A percentile compares a stretch with the other conserved stretches of the same genome.
phyloP scores from a whole-genome alignment of 2,329 filamentous ascomycete genomes.

The Leptoxyphium fumago region DNA sequence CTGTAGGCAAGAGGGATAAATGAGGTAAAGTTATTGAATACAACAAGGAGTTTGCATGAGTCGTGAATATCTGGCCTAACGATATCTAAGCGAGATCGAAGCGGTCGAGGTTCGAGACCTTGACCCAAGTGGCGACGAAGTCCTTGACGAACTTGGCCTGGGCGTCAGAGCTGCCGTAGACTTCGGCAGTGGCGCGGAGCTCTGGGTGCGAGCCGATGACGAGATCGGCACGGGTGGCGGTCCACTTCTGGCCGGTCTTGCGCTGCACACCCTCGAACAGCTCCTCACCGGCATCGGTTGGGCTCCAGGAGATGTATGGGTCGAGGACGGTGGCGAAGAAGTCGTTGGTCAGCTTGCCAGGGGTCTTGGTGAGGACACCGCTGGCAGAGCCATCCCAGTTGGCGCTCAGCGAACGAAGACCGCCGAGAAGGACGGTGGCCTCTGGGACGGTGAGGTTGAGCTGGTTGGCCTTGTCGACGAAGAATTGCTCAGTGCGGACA shows the following conservation, averaged over 20 bases:
- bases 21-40: no score
- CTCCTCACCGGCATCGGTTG: constrained; percentile 36
- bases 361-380: constrained; percentile 53
- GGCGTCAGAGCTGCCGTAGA: constrained; percentile 48
- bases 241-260: constrained; percentile 56
- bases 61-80: no score
- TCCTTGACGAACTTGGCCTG: constrained; percentile 53
- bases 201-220: constrained; percentile 63
- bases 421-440: constrained; percentile 55
- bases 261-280: constrained; percentile 50
- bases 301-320: constrained; percentile 49
- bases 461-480: constrained; percentile 57
- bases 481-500: constrained; percentile 51
- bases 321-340: constrained; percentile 73
- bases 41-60: no score
- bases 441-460: constrained; percentile 58
- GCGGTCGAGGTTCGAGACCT: constrained; percentile 61
- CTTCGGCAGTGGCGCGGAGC: constrained; percentile 54
- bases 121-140: constrained; percentile 57
- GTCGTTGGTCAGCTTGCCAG: constrained; percentile 60
- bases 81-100: constrained; percentile 37
- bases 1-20: no score
- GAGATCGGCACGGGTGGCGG: constrained; percentile 52
- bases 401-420: constrained; percentile 52
- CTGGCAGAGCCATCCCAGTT: constrained; percentile 56